Evolutionary conservation across 768 basidiomycete genomes (phyloP).

Genomic region (Trametes gibbosa): DNA sequence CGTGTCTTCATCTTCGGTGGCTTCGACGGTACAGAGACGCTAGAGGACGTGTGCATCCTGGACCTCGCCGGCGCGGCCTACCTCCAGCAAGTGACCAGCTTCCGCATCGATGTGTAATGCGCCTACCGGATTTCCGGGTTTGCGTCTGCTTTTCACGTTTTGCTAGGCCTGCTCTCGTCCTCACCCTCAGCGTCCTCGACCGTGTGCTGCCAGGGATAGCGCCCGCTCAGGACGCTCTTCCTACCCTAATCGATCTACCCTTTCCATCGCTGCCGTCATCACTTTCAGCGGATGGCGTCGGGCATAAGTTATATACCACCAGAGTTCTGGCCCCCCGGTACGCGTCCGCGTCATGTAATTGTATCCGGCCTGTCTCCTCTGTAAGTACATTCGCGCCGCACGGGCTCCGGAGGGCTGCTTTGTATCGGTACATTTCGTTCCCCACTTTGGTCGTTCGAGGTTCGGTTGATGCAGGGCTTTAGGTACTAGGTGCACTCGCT

Average conservation of each 20-base stretch:
- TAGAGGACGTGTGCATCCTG: slow-evolving; percentile 81
- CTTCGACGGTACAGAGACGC: slow-evolving; percentile 79
- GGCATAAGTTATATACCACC: too few species aligned
- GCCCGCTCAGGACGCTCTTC: too few species aligned
- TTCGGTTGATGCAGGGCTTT: neutral
- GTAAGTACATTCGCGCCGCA: too few species aligned
- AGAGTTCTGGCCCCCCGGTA: too few species aligned
- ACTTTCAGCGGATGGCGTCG: too few species aligned
- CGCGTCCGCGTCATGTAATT: neutral
- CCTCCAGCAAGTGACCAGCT: slow-evolving; percentile 63
- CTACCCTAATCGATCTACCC: too few species aligned
- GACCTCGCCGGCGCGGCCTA: slow-evolving; percentile 88
- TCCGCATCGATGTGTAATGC: slow-evolving; percentile 31
- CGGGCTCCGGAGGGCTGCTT: neutral
- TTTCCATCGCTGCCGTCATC: too few species aligned
- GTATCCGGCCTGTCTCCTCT: neutral
- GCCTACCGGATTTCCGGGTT: neutral
- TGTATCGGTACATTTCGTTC: neutral
- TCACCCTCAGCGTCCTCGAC: too few species aligned
- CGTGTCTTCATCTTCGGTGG: slow-evolving; percentile 87
- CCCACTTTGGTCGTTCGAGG: too few species aligned
- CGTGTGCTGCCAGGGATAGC: too few species aligned
- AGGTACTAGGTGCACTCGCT: neutral
- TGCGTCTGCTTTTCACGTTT: too few species aligned
- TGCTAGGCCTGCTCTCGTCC: too few species aligned